These are phyloP conservation scores for Colletotrichum sp. DNA, from an alignment of 2,329 filamentous ascomycete genomes.

Conservation along the genomic window DNA sequence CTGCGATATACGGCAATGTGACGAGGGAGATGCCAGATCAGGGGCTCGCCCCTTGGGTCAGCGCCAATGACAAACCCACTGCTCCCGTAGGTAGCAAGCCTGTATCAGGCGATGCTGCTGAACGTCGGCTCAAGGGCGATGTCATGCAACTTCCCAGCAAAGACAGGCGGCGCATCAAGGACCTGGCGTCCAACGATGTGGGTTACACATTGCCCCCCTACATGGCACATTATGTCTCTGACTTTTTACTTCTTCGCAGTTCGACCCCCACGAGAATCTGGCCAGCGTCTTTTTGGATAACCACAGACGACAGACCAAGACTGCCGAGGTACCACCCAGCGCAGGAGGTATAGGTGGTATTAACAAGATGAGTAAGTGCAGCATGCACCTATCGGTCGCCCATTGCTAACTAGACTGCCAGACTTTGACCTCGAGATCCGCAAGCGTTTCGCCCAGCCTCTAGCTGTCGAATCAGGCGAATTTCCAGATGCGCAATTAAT, in stretches of 20 bases:
- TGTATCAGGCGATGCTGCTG: slow-evolving; percentile 68
- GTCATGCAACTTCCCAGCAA: slow-evolving; percentile 74
- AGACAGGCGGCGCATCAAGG: slow-evolving; percentile 71
- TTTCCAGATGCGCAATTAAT: slow-evolving; percentile 71
- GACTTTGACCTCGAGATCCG: slow-evolving; percentile 72
- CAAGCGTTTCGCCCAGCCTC: slow-evolving; percentile 67
- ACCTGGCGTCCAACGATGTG: slow-evolving; percentile 67
- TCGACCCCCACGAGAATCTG: slow-evolving; percentile 60
- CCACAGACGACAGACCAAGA: slow-evolving; percentile 48
- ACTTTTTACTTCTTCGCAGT: slow-evolving; percentile 37
- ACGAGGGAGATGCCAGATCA: slow-evolving; percentile 72
- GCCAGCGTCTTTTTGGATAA: slow-evolving; percentile 58
- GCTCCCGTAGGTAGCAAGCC: slow-evolving; percentile 64
- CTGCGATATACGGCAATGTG: slow-evolving; percentile 72
- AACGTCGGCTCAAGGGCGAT: slow-evolving; percentile 70
- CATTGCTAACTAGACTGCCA: slow-evolving; percentile 29
- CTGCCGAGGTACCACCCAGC: slow-evolving; percentile 69
- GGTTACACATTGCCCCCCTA: slow-evolving; percentile 28
- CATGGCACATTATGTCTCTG: slow-evolving; percentile 18
- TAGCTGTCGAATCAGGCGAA: slow-evolving; percentile 72
- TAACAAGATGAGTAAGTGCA: slow-evolving; percentile 76
- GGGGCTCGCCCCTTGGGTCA: slow-evolving; percentile 74
- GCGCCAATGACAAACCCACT: slow-evolving; percentile 71
- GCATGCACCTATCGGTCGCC: not conserved
- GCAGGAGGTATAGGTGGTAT: slow-evolving; percentile 64